Percentiles rank a stretch among this genome's conserved stretches.
These are phyloP conservation scores for Aspergillus versicolor DNA, from an alignment of 2,329 filamentous ascomycete genomes.

Conservation along the genomic window DNA sequence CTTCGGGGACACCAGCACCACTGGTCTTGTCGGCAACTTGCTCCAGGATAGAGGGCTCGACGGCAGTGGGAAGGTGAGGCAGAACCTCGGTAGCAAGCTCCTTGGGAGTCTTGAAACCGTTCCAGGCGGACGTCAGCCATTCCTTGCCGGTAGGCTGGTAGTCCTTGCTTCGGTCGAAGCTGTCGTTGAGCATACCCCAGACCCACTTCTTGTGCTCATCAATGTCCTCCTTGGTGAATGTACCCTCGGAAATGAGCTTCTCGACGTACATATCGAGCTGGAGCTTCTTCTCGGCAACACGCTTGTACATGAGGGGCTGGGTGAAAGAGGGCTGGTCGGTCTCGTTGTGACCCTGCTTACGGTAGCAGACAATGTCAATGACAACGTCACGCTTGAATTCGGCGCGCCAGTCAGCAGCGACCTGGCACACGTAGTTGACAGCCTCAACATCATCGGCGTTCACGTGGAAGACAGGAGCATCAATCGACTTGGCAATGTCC, in stretches of 20 bases:
- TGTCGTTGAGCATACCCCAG: slow-evolving; percentile 98
- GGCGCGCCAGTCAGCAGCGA: slow-evolving; percentile 95
- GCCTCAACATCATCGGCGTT: slow-evolving; percentile 98
- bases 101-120: slow-evolving; percentile 98
- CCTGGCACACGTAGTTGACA: slow-evolving; percentile 95
- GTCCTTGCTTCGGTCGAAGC: slow-evolving; percentile 95
- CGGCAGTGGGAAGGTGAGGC: slow-evolving; percentile 83
- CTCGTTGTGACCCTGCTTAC: slow-evolving; percentile 98
- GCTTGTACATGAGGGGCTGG: slow-evolving; percentile 99
- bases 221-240: slow-evolving; percentile 95
- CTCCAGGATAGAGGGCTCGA: slow-evolving; percentile 70
- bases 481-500: slow-evolving; percentile 97
- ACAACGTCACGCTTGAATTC: slow-evolving; percentile 99
- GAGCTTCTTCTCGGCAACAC: slow-evolving; percentile 78
- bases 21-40: slow-evolving; percentile 82
- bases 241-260: slow-evolving; percentile 86
- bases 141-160: slow-evolving; percentile 96
- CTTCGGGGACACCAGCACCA: slow-evolving; percentile 69
- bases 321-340: slow-evolving; percentile 99
- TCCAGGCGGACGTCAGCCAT: slow-evolving; percentile 98
- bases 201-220: slow-evolving; percentile 99
- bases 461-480: slow-evolving; percentile 98
- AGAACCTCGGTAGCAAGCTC: slow-evolving; percentile 92
- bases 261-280: slow-evolving; percentile 90
- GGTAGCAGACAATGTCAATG: slow-evolving; percentile 97